Percentiles rank a stretch among this genome's conserved stretches.
Evolutionary conservation across 2,329 filamentous ascomycete species (phyloP).

Genomic region (Diaporthe eres): DNA sequence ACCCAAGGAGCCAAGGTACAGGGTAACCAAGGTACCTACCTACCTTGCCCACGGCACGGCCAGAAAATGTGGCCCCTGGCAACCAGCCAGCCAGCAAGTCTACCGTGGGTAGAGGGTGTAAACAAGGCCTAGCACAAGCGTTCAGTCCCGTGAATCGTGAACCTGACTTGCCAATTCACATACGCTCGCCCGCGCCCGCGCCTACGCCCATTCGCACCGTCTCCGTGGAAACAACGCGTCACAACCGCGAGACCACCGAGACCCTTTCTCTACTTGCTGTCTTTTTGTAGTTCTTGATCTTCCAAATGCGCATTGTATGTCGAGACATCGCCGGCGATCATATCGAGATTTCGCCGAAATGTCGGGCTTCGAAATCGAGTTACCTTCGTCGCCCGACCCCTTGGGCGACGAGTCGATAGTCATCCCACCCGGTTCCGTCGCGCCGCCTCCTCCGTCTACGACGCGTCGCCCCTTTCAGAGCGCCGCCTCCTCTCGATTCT

Average conservation of each 20-base stretch:
- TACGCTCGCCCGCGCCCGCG: conserved; percentile 12
- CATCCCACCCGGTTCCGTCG: conserved; percentile 44
- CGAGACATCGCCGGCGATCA: conserved; percentile 42
- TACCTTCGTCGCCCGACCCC: conserved; percentile 53
- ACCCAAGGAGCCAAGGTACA: neutral
- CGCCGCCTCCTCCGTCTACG: conserved; percentile 40
- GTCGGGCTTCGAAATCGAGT: conserved; percentile 47
- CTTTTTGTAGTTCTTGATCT: neutral
- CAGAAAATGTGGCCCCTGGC: conserved; percentile 31
- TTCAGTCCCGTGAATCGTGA: conserved; percentile 24
- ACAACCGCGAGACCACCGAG: neutral
- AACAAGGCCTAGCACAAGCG: conserved; percentile 25
- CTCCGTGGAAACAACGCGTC: conserved; percentile 29
- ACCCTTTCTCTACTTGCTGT: conserved; percentile 6
- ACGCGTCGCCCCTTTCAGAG: conserved; percentile 59
- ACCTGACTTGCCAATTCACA: neutral
- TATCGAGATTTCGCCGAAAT: conserved; percentile 43
- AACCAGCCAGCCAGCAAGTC: conserved; percentile 3
- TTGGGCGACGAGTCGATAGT: conserved; percentile 53
- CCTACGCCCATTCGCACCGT: conserved; percentile 22
- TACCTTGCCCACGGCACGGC: conserved; percentile 6
- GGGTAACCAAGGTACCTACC: neutral
- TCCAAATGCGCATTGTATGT: conserved; percentile 42
- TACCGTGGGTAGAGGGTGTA: conserved; percentile 11
- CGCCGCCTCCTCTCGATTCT: conserved; percentile 55